Evolutionary conservation across 208 protist species (phyloP).

Genomic region (Leishmania braziliensis): DNA sequence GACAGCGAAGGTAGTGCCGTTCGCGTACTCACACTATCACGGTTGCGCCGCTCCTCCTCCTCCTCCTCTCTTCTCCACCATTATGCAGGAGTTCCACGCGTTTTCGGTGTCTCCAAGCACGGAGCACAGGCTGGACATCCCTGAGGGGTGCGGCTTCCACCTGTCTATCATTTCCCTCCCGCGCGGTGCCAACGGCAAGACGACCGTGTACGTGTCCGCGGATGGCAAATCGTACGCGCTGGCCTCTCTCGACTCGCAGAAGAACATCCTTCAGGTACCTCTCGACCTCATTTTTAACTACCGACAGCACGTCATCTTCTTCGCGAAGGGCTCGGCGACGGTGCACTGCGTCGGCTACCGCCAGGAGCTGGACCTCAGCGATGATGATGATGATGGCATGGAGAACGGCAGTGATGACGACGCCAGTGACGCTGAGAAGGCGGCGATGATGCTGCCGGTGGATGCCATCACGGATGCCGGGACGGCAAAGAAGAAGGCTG

Average conservation of each 20-base stretch:
- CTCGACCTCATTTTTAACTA: slow-evolving; percentile 86
- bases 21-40: neutral
- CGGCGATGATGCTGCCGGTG: slow-evolving; percentile 24
- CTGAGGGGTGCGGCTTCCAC: slow-evolving; percentile 62
- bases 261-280: slow-evolving; percentile 62
- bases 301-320: slow-evolving; percentile 74
- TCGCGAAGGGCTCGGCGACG: slow-evolving; percentile 69
- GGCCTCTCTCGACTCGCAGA: slow-evolving; percentile 65
- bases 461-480: slow-evolving; percentile 27
- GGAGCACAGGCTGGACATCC: slow-evolving; percentile 65
- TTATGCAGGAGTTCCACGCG: slow-evolving; percentile 84
- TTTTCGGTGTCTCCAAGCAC: slow-evolving; percentile 75
- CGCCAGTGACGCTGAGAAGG: slow-evolving; percentile 11
- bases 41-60: neutral
- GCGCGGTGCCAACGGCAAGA: slow-evolving; percentile 61
- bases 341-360: slow-evolving; percentile 85
- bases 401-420: slow-evolving; percentile 33
- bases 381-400: slow-evolving; percentile 33
- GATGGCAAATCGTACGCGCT: slow-evolving; percentile 85
- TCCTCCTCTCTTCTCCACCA: neutral
- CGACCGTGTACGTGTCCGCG: slow-evolving; percentile 77
- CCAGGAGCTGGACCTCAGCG: slow-evolving; percentile 66
- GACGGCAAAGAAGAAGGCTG: neutral
- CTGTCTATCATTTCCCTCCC: slow-evolving; percentile 74
- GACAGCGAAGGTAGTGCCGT: neutral